Percentiles rank a stretch among this genome's conserved stretches.
Evolutionary conservation across 2,329 filamentous ascomycete species (phyloP).

Genomic region (Sarocladiaceae sp.): DNA sequence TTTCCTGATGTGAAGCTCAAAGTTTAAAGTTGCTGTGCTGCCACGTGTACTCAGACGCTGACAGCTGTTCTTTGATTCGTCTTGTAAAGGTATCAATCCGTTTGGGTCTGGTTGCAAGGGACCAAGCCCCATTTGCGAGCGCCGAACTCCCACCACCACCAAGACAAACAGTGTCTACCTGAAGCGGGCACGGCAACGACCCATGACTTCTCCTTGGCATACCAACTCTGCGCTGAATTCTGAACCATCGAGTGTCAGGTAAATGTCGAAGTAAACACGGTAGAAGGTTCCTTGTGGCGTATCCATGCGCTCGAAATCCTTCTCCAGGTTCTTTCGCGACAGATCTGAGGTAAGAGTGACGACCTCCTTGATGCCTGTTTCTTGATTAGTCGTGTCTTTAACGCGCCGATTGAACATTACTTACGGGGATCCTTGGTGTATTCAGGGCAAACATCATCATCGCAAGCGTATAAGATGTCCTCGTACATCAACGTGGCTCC

Average conservation of each 20-base stretch:
- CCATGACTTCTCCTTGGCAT: conserved; percentile 99
- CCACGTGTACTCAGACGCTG: background rate
- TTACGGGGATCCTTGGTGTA: conserved; percentile 99
- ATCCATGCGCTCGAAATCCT: conserved; percentile 99
- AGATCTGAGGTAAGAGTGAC: conserved; percentile 96
- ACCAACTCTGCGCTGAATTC: conserved; percentile 98
- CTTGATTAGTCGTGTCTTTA: background rate
- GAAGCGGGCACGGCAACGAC: conserved; percentile 89
- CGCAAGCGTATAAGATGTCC: conserved; percentile 94
- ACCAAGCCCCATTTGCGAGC: background rate
- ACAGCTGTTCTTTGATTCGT: background rate
- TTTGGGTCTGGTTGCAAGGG: background rate
- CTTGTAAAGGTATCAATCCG: conserved; percentile 5
- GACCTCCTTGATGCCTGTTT: conserved; percentile 92
- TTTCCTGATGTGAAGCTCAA: no score
- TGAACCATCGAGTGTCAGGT: conserved; percentile 91
- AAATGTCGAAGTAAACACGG: conserved; percentile 74
- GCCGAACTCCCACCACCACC: conserved; percentile 1
- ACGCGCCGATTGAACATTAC: conserved; percentile 36
- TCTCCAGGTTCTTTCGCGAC: conserved; percentile 96
- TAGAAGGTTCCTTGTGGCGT: conserved; percentile 97
- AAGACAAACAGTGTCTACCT: conserved; percentile 37
- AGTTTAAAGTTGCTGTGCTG: background rate
- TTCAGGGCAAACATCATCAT: conserved; percentile 96
- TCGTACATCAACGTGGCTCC: conserved; percentile 99